A percentile compares a stretch with the other conserved stretches of the same genome.
These are phyloP conservation scores for Boletus hoseneyae DNA, from an alignment of 1,284 basidiomycete genomes.

Conservation along the genomic window DNA sequence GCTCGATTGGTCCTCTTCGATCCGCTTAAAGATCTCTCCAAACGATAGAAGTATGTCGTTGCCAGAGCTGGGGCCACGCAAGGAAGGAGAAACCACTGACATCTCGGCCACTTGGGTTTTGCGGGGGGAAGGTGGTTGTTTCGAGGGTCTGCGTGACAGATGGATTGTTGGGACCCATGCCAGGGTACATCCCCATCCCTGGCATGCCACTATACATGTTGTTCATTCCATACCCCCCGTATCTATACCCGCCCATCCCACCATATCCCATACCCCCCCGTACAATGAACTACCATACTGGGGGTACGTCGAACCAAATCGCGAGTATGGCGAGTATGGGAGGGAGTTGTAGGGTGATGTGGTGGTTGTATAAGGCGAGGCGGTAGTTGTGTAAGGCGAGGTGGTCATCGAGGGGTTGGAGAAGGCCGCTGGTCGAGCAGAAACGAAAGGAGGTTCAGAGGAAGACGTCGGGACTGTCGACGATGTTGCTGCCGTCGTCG, in stretches of 20 bases:
- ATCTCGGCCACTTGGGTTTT: constrained; percentile 32
- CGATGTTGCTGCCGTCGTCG: constrained; percentile 20
- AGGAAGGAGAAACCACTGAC: constrained; percentile 18
- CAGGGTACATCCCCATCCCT: constrained; percentile 44
- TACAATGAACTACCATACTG: constrained; percentile 45
- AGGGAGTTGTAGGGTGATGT: constrained; percentile 27
- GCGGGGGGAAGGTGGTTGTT: constrained; percentile 68
- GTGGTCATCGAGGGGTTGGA: constrained; percentile 32
- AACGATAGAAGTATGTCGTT: constrained; percentile 43
- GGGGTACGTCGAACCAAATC: constrained; percentile 42
- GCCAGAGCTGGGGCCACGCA: constrained; percentile 1
- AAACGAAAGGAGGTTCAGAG: constrained; percentile 29
- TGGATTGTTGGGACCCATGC: constrained; percentile 47
- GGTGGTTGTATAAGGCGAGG: neutral
- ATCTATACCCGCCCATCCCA: constrained; percentile 37
- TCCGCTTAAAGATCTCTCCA: constrained; percentile 79
- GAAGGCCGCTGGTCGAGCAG: constrained; percentile 42
- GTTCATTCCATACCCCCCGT: constrained; percentile 40
- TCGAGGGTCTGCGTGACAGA: constrained; percentile 87
- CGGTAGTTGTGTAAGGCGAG: neutral
- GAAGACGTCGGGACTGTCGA: constrained; percentile 15
- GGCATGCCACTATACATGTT: constrained; percentile 44
- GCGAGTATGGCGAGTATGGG: constrained; percentile 43
- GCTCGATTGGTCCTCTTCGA: constrained; percentile 94
- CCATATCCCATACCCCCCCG: constrained; percentile 38